These are phyloP conservation scores for Pleurotus salmoneostramineus DNA, from an alignment of 768 basidiomycete species.

Conservation along the genomic window DNA sequence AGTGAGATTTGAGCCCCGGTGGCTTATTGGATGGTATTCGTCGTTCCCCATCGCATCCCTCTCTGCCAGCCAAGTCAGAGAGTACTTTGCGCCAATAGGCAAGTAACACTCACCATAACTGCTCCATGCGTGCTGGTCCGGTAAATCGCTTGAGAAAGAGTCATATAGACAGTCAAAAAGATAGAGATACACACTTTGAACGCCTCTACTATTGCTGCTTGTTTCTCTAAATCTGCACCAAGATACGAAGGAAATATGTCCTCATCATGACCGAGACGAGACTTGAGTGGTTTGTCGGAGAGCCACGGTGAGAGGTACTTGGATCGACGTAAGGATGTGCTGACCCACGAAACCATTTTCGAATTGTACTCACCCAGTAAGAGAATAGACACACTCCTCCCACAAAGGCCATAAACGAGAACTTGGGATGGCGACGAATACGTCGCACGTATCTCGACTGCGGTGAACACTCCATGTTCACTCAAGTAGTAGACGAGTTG, in stretches of 20 bases:
- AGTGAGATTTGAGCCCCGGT: constrained; percentile 74
- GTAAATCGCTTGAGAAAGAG: background rate
- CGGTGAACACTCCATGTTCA: background rate
- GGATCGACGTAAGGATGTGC: background rate
- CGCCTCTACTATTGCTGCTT: constrained; percentile 4
- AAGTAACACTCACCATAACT: background rate
- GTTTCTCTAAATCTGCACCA: background rate
- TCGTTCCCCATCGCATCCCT: constrained; percentile 55
- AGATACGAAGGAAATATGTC: background rate
- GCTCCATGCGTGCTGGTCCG: background rate
- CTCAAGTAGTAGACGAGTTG: background rate
- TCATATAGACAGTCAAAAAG: background rate
- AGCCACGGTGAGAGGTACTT: background rate
- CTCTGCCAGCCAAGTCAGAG: background rate
- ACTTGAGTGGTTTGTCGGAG: background rate
- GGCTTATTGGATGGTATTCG: constrained; percentile 85
- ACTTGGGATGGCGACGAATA: background rate
- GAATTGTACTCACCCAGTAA: background rate
- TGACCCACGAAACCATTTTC: too few relatives aligned
- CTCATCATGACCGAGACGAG: background rate
- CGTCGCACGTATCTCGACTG: background rate
- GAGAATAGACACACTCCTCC: background rate
- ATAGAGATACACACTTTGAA: background rate
- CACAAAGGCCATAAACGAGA: background rate
- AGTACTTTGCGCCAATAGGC: background rate